phyloP scores from a whole-genome alignment of 768 basidiomycete species.

The Podaxis sp. region DNA sequence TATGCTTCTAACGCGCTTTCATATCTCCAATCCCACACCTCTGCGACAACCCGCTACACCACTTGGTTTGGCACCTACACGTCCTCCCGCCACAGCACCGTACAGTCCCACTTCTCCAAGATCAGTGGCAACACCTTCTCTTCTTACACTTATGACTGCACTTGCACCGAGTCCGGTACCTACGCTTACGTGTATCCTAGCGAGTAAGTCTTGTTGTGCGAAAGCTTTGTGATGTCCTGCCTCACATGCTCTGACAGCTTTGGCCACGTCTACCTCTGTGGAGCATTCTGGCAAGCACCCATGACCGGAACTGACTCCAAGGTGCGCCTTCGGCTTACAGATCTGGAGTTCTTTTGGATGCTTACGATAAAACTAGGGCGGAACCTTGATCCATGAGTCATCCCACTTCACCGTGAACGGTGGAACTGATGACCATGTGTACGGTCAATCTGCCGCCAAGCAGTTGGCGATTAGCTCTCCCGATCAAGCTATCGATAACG shows the following conservation, averaged over 20 bases:
- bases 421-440: constrained; percentile 44
- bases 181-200: constrained; percentile 39
- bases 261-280: constrained; percentile 45
- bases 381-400: constrained; percentile 41
- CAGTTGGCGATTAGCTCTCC: constrained; percentile 42
- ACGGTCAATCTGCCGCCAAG: constrained; percentile 44
- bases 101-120: constrained; percentile 36
- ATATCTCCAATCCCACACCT: constrained; percentile 34
- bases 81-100: constrained; percentile 33
- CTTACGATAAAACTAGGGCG: constrained; percentile 22
- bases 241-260: constrained; percentile 24
- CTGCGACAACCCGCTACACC: constrained; percentile 40
- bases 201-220: constrained; percentile 22
- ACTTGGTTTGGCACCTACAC: constrained; percentile 54
- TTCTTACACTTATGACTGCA: constrained; percentile 37
- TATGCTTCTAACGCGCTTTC: constrained; percentile 37
- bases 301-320: constrained; percentile 49
- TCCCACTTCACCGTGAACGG: constrained; percentile 47
- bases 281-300: constrained; percentile 47
- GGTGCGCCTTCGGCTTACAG: constrained; percentile 16
- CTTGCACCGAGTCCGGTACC: constrained; percentile 32
- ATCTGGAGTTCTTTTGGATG: neutral
- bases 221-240: neutral
- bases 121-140: constrained; percentile 35
- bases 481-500: constrained; percentile 37